A percentile compares a stretch with the other conserved stretches of the same genome.
phyloP scores from a whole-genome alignment of 2,329 filamentous ascomycete genomes.

The Myriosclerotinia curreyana region DNA sequence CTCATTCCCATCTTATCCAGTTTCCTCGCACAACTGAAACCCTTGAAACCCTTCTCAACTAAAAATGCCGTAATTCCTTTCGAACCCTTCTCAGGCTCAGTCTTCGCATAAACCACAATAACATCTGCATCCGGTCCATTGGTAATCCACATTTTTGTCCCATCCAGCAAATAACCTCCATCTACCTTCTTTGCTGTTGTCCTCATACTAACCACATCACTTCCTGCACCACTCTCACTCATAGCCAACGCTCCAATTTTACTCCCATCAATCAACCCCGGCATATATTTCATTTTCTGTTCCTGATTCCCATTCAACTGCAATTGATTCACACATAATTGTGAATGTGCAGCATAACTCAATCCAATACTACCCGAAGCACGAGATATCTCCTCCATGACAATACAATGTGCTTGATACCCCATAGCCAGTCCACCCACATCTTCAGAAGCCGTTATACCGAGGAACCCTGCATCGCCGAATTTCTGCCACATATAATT shows the following conservation, averaged over 20 bases:
- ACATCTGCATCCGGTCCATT: conserved; percentile 94
- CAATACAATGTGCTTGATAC: conserved; percentile 93
- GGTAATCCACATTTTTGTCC: conserved; percentile 91
- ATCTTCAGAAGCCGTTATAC: conserved; percentile 89
- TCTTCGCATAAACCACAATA: conserved; percentile 97
- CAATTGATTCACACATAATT: conserved; percentile 94
- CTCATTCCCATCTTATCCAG: conserved; percentile 98
- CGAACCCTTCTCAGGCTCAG: conserved; percentile 70
- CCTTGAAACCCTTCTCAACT: conserved; percentile 64
- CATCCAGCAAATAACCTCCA: conserved; percentile 81
- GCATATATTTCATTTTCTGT: conserved; percentile 80
- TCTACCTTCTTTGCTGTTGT: conserved; percentile 76
- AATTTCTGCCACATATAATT: conserved; percentile 90
- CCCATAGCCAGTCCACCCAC: conserved; percentile 88
- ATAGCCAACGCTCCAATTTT: conserved; percentile 88
- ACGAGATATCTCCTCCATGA: conserved; percentile 91
- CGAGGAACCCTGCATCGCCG: conserved; percentile 85
- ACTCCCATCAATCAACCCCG: conserved; percentile 74
- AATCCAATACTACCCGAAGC: conserved; percentile 82
- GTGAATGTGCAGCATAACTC: conserved; percentile 92
- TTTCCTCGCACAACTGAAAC: conserved; percentile 85
- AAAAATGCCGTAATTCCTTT: conserved; percentile 96
- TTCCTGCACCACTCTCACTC: conserved; percentile 87
- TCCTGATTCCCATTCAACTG: conserved; percentile 78
- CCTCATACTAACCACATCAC: conserved; percentile 95